Percentiles rank a stretch among this genome's conserved stretches.
Evolutionary conservation across 805 yeast genomes (phyloP).

Genomic region (Candida namnaoensis): DNA sequence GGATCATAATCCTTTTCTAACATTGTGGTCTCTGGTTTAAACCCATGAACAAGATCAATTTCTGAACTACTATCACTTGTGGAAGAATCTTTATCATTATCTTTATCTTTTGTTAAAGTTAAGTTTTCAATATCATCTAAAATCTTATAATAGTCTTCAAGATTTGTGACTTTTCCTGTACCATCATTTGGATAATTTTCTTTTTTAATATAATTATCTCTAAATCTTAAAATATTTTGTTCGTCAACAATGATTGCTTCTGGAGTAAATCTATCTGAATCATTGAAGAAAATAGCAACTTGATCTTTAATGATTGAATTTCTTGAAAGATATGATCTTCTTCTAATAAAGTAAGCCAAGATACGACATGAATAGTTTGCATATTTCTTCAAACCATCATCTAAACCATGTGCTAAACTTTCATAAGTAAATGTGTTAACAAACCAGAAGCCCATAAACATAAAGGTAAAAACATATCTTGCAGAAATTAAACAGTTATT

Average conservation of each 20-base stretch:
- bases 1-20: constrained; percentile 16
- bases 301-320: constrained; percentile 12
- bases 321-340: constrained; percentile 9
- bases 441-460: constrained; percentile 12
- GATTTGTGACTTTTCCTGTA: background rate
- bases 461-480: constrained; percentile 12
- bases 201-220: constrained; percentile 6
- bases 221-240: constrained; percentile 8
- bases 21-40: constrained; percentile 5
- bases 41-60: constrained; percentile 6
- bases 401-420: constrained; percentile 2
- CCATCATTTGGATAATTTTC: constrained; percentile 13
- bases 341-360: constrained; percentile 11
- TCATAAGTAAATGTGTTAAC: constrained; percentile 6
- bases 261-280: constrained; percentile 9
- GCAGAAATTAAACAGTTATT: constrained; percentile 9
- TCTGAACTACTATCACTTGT: no score
- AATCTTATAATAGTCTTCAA: background rate
- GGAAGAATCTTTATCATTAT: no score
- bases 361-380: constrained; percentile 13
- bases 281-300: constrained; percentile 6
- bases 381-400: constrained; percentile 4
- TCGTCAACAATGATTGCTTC: constrained; percentile 15
- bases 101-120: no score
- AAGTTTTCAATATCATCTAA: background rate